Percentiles rank a stretch among this genome's conserved stretches.
Evolutionary conservation across 345 rosid genomes (phyloP).

Genomic region (Kandelia obovata): DNA sequence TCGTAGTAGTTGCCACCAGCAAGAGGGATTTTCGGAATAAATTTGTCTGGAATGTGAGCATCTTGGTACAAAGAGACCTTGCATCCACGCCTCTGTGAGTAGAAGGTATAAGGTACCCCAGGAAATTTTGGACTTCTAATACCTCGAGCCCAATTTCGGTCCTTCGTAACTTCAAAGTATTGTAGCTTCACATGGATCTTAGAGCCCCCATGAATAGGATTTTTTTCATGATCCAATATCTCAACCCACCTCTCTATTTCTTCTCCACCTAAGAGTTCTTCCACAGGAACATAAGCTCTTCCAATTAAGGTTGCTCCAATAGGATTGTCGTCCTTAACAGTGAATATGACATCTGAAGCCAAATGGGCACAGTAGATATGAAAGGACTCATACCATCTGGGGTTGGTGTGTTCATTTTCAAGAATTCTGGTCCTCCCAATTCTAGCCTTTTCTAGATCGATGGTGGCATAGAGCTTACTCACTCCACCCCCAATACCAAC

Average conservation of each 20-base stretch:
- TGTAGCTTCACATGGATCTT: constrained; percentile 92
- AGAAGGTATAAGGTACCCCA: constrained; percentile 93
- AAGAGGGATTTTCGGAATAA: constrained; percentile 83
- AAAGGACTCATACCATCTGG: constrained; percentile 86
- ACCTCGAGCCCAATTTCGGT: constrained; percentile 64
- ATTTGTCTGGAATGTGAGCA: constrained; percentile 83
- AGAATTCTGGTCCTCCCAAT: constrained; percentile 83
- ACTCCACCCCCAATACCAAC: constrained; percentile 84
- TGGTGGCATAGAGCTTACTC: constrained; percentile 67
- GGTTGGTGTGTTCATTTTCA: constrained; percentile 53
- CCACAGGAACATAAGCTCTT: constrained; percentile 75
- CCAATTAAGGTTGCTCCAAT: constrained; percentile 91
- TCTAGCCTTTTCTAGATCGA: constrained; percentile 88
- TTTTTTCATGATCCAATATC: constrained; percentile 59
- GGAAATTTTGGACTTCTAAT: constrained; percentile 68
- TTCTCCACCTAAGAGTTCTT: constrained; percentile 64
- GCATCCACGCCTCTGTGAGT: constrained; percentile 78
- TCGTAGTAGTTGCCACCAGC: constrained; percentile 80
- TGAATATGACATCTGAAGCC: constrained; percentile 78
- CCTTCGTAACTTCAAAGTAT: constrained; percentile 65
- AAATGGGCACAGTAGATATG: constrained; percentile 89
- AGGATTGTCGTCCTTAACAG: constrained; percentile 84
- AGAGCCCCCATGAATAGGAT: constrained; percentile 54
- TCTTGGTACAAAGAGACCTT: constrained; percentile 90
- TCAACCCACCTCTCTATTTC: constrained; percentile 91